phyloP scores from a whole-genome alignment of 1,284 basidiomycete species.

The Ceratobasidium sp. region DNA sequence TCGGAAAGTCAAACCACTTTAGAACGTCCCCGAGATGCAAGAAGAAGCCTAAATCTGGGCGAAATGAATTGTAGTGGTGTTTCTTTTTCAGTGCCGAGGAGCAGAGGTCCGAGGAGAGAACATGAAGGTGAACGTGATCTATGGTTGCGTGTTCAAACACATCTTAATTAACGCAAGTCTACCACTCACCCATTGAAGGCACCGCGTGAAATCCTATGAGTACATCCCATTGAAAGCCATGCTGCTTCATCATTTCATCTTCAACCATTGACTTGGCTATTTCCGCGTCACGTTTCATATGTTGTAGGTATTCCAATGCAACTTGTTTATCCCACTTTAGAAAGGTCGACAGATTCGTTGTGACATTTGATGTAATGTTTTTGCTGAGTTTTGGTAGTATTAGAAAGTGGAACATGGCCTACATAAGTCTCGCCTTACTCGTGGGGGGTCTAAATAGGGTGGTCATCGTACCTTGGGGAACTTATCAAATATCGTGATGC shows the following conservation, averaged over 20 bases:
- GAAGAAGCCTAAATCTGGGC: conserved; percentile 86
- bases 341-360: conserved; percentile 67
- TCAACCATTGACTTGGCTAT: conserved; percentile 62
- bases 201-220: conserved; percentile 86
- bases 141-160: conserved; percentile 6
- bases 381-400: conserved; percentile 67
- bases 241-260: conserved; percentile 78
- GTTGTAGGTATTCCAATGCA: conserved; percentile 62
- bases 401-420: conserved; percentile 79
- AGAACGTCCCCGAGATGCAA: conserved; percentile 76
- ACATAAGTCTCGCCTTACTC: neutral
- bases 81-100: conserved; percentile 81
- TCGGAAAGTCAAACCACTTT: conserved; percentile 70
- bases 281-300: conserved; percentile 63
- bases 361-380: conserved; percentile 52
- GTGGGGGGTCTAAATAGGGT: too few species aligned
- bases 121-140: conserved; percentile 86
- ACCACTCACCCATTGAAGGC: conserved; percentile 59
- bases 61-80: conserved; percentile 94
- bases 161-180: neutral
- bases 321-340: conserved; percentile 60
- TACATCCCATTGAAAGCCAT: conserved; percentile 81
- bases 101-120: conserved; percentile 82
- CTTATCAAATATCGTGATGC: conserved; percentile 75
- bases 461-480: conserved; percentile 66